A percentile compares a stretch with the other conserved stretches of the same genome.
Conservation (phyloP, 164 flowering plant genomes). For the Cinnamomum micranthum region DNA sequence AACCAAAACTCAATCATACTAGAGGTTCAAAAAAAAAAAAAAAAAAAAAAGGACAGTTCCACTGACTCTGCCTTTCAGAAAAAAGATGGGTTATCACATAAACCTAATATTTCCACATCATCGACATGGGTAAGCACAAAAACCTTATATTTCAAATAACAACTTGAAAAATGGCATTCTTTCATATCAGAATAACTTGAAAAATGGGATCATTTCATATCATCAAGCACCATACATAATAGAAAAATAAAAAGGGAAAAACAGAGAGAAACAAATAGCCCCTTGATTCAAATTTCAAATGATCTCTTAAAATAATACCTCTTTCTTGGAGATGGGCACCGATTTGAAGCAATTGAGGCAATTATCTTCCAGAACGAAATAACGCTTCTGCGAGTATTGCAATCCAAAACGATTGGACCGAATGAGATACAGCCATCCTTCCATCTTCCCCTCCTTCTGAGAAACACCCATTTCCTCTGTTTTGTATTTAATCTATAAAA, state of each 20-base stretch:
- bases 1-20: background rate
- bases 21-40: background rate
- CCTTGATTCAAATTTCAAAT: too few species aligned
- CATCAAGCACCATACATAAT: background rate
- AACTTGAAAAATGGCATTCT: background rate
- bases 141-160: background rate
- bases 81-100: too few species aligned
- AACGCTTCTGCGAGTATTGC: constrained; percentile 71
- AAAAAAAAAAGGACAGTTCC: too few species aligned
- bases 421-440: constrained; percentile 77
- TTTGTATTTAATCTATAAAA: background rate
- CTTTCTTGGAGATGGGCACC: constrained; percentile 34
- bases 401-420: constrained; percentile 66
- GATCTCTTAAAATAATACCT: constrained; percentile 33
- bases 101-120: background rate
- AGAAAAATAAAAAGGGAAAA: background rate
- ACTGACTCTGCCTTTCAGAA: too few species aligned
- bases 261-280: background rate
- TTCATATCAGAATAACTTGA: background rate
- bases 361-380: constrained; percentile 64
- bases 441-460: constrained; percentile 49
- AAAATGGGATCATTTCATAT: background rate
- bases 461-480: constrained; percentile 29
- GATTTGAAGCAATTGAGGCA: constrained; percentile 64
- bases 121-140: background rate